phyloP scores from a whole-genome alignment of 768 basidiomycete species.

The button mushroom (Agaricus bisporus) region DNA sequence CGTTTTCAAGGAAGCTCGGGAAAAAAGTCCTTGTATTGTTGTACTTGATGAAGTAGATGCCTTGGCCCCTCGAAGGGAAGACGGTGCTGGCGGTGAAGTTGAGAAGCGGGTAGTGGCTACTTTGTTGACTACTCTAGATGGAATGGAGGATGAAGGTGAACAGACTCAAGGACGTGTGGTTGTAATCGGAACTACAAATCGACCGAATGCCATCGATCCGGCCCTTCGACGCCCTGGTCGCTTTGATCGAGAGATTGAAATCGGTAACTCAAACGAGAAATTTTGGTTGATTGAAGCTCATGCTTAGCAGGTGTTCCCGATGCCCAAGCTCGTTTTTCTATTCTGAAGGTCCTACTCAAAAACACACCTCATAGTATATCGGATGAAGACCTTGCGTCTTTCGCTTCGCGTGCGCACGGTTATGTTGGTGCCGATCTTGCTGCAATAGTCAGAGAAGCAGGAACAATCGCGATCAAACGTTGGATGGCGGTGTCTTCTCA shows the following conservation, averaged over 20 bases:
- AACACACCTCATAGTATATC: conserved; percentile 76
- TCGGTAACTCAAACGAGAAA: conserved; percentile 45
- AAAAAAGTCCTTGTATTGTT: conserved; percentile 84
- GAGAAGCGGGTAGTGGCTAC: conserved; percentile 96
- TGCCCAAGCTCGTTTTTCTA: conserved; percentile 75
- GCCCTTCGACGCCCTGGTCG: conserved; percentile 84
- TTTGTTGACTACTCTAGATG: conserved; percentile 90
- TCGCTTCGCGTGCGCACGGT: conserved; percentile 84
- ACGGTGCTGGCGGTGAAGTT: conserved; percentile 88
- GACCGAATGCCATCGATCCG: conserved; percentile 94
- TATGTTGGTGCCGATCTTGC: conserved; percentile 96
- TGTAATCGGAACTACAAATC: conserved; percentile 93
- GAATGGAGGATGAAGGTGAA: conserved; percentile 54
- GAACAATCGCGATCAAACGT: conserved; percentile 85
- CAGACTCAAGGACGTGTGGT: conserved; percentile 62
- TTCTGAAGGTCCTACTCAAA: conserved; percentile 77
- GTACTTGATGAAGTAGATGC: conserved; percentile 97
- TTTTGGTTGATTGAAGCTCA: background rate
- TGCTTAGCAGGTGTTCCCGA: conserved; percentile 75
- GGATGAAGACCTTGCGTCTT: conserved; percentile 47
- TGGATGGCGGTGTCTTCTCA: conserved; percentile 32
- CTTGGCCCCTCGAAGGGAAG: conserved; percentile 85
- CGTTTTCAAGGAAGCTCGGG: conserved; percentile 80
- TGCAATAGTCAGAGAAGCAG: conserved; percentile 89
- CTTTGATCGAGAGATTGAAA: conserved; percentile 94